Evolutionary conservation across 2,329 filamentous ascomycete species (phyloP).

Genomic region (Dactylellina cionopaga): DNA sequence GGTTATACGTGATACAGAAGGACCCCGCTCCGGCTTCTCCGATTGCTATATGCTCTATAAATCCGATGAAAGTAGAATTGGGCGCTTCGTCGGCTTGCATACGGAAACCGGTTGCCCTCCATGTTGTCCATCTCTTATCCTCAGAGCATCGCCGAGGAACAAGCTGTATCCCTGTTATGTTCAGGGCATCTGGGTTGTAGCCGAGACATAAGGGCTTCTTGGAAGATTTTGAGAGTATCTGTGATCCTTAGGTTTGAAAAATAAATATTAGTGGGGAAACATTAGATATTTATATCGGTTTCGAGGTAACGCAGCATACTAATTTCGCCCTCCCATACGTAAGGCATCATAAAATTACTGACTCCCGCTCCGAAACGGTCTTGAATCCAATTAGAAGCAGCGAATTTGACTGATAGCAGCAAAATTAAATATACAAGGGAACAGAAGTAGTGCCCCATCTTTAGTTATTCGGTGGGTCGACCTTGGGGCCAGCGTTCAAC

Average conservation of each 20-base stretch:
- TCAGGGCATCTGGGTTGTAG: background rate
- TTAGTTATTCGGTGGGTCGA: too few species aligned
- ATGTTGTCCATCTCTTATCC: background rate
- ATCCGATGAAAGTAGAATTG: background rate
- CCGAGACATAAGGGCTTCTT: background rate
- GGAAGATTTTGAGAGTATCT: background rate
- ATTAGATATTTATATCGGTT: background rate
- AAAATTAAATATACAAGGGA: too few species aligned
- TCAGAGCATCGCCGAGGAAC: background rate
- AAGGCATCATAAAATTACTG: background rate
- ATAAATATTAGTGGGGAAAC: background rate
- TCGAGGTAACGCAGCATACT: background rate
- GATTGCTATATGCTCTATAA: background rate
- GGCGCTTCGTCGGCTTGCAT: background rate
- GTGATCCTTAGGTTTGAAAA: background rate
- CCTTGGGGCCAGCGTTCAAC: too few species aligned
- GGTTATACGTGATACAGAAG: constrained; percentile 1
- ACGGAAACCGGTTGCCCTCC: background rate
- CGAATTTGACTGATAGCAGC: too few species aligned
- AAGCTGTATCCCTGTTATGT: background rate
- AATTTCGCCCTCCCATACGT: constrained; percentile 15
- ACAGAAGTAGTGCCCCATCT: too few species aligned
- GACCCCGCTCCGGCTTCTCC: background rate
- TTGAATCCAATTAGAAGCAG: background rate
- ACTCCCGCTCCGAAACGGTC: background rate